Base-by-base conservation (phyloP, 495 filamentous ascomycete genomes). In the Aspergillus sparsus region DNA sequence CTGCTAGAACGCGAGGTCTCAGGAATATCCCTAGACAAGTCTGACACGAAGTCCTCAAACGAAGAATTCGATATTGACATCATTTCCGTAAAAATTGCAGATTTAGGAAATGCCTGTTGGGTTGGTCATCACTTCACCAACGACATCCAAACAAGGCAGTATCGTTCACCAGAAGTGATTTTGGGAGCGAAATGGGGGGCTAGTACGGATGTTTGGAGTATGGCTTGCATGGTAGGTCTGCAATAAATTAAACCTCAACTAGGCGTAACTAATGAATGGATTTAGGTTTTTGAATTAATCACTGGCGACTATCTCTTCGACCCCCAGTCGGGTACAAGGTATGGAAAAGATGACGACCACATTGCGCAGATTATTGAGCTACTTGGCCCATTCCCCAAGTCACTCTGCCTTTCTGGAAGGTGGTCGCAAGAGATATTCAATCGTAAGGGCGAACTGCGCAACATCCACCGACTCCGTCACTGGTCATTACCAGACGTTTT, bases 401-500 rank as follows among this genome's bases (percentile, higher is more conserved):
- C 90, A 4, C 85, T 98, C 31, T 96, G 89, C 69, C 81, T 94
- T 46, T 87, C 88, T 1, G 94, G 94, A 42, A 96, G 97, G 75
- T 99, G 94, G 94, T 92, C 88, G 7, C 93, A 97, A 72, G 95
- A 98, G 71, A 99, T 99, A 63, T 99, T 99, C 82, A 97, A 95
- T 71, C 86, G 94, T 64, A 96, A 97, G 72, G 94, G 94, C 57
- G 94, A 99, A 70, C 85, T 99, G 3, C 89, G 95, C 42, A 98
- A 99, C 73, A 99, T 99, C 71, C 94, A 97, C 75, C 85, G 94
- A 50, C 82, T 99, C 47, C 90, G 95, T 10, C 94, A 97, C 75
- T 99, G 94, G 94, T 92, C 93, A 1, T 80, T 99, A 11, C 88
- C 92, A 2, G 95, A 98, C 63, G 94, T 99, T 7, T 79, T 99